Percentiles rank a stretch among this genome's conserved stretches.
These are phyloP conservation scores for Paracamarosporium sp. DNA, from an alignment of 2,329 filamentous ascomycete genomes.

Conservation along the genomic window DNA sequence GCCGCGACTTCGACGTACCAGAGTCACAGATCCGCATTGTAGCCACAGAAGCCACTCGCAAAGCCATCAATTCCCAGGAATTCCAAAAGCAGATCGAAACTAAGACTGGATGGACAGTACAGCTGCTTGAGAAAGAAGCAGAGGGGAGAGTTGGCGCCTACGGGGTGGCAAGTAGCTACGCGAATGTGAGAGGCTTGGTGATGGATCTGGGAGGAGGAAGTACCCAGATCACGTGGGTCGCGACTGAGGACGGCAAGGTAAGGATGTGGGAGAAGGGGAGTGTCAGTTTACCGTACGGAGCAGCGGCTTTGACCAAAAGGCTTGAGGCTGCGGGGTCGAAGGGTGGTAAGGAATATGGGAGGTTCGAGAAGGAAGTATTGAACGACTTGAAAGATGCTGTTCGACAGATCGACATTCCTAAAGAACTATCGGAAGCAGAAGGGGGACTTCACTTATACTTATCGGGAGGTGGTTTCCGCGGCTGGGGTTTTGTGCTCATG, in stretches of 20 bases:
- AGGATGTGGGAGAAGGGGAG: constrained; percentile 54
- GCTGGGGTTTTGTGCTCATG: constrained; percentile 91
- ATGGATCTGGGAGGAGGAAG: constrained; percentile 85
- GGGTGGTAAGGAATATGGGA: constrained; percentile 51
- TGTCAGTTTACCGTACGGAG: constrained; percentile 73
- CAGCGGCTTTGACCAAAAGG: constrained; percentile 67
- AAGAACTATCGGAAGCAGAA: constrained; percentile 51
- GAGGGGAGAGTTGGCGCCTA: constrained; percentile 85
- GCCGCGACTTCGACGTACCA: constrained; percentile 72
- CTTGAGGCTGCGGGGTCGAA: constrained; percentile 49
- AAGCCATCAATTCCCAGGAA: constrained; percentile 73
- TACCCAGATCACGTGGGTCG: constrained; percentile 73
- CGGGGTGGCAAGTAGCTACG: constrained; percentile 79
- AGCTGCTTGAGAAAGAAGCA: constrained; percentile 76
- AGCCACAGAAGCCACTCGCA: constrained; percentile 88
- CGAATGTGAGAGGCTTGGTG: constrained; percentile 75
- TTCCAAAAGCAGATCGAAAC: constrained; percentile 71
- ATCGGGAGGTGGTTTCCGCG: constrained; percentile 87
- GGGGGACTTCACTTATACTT: constrained; percentile 72
- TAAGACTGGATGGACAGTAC: constrained; percentile 71
- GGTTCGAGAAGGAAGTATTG: constrained; percentile 62
- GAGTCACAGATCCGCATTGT: constrained; percentile 72
- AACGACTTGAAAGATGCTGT: constrained; percentile 68
- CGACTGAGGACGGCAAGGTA: constrained; percentile 56
- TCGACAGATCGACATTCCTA: constrained; percentile 62